Evolutionary conservation across 495 filamentous ascomycete genomes (phyloP), one percentile per base, ranked within the genome.

Genomic region (Penicillium argentinense): DNA sequence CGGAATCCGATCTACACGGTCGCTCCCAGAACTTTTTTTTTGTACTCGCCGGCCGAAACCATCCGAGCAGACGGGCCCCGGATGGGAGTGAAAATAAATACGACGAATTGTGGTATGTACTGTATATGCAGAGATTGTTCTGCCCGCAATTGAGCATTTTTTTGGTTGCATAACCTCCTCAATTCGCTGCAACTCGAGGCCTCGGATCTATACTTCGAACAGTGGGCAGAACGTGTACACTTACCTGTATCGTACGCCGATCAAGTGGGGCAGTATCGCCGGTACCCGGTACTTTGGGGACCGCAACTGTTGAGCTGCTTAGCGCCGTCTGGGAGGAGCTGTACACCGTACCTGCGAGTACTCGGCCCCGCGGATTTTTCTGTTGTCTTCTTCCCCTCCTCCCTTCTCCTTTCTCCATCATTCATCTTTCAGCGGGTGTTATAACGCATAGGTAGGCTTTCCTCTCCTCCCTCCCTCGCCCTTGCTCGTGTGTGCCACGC

Each of bases 271-370:
- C 49, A 37, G 54, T 62, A 54, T 55, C 45, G 48, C 9, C 27
- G 39, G 45, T 59, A 62, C 55, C 59, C 52, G 45, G 59, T 62
- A 62, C 53, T 62, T 62, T 59, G 48, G 48, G 59, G 56, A 47
- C 42, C 47, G 51, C 45, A 53, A 51, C 47, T 62, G 58, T 62
- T 58, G 54, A 59, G 54, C 41, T 46, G 44, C n/a, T 41, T 39
- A 27, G 41, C 39, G 29, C 38, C 19, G 23, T 45, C 37, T 45
- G 48, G 53, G 54, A 60, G 47, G 57, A 63, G 57, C 51, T 60
- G 54, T 63, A 63, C 60, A 54, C 57, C 59, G 60, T 63, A 63
- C 45, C 57, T 63, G 54, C 60, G 54, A 63, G 60, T 63, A 54
- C 56, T 62, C 41, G 47, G 53, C 56, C 57, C 57, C 60, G 47